Evolutionary conservation across 1,284 basidiomycete species (phyloP).

Genomic region (Sanghuangporus baumii): DNA sequence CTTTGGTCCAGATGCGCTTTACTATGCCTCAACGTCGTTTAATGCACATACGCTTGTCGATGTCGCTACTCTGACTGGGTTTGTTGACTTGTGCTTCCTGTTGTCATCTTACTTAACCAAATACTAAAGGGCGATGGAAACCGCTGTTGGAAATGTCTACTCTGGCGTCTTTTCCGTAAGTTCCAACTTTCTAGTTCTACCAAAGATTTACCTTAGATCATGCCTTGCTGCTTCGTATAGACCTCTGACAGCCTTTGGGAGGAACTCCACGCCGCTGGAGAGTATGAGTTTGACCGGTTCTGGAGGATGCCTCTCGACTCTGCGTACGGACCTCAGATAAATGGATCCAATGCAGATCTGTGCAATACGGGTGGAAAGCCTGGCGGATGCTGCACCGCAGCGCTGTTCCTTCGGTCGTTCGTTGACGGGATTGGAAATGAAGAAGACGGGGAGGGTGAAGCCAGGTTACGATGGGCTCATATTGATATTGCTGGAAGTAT

Average conservation of each 20-base stretch:
- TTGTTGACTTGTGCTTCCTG: conserved; percentile 21
- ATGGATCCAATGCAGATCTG: conserved; percentile 75
- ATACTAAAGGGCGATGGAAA: conserved; percentile 49
- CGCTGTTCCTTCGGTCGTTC: conserved; percentile 82
- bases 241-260: conserved; percentile 73
- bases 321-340: conserved; percentile 73
- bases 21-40: conserved; percentile 38
- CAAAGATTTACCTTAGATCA: background rate
- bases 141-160: conserved; percentile 70
- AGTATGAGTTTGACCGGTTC: conserved; percentile 73
- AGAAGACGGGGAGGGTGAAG: conserved; percentile 36
- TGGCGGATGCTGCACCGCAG: conserved; percentile 79
- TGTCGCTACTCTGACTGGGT: conserved; percentile 55
- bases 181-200: conserved; percentile 9
- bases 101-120: background rate
- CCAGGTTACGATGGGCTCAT: conserved; percentile 70
- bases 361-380: conserved; percentile 73
- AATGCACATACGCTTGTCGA: conserved; percentile 42
- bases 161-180: conserved; percentile 77
- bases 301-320: conserved; percentile 85
- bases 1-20: conserved; percentile 35
- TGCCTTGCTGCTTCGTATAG: conserved; percentile 27
- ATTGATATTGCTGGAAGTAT: conserved; percentile 83
- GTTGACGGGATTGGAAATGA: conserved; percentile 63
- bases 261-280: conserved; percentile 64